These are phyloP conservation scores for Micractinium sp. DNA, from an alignment of 139 green algal species.

Conservation along the genomic window DNA sequence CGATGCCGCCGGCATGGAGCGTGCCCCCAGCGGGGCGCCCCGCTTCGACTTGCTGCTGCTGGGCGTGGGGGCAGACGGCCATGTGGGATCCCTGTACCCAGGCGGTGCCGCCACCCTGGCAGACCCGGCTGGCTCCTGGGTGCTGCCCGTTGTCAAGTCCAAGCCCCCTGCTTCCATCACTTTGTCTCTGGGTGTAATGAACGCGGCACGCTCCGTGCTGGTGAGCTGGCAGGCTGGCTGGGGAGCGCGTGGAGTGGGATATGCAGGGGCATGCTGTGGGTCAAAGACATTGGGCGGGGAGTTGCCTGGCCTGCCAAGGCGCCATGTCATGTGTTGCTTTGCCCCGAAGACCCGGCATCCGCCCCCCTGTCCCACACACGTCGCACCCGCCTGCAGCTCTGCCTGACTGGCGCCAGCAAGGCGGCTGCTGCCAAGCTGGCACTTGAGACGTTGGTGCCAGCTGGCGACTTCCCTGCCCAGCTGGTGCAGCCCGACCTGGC, in stretches of 20 bases:
- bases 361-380: background rate
- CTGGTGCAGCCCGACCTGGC: background rate
- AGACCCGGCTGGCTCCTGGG: constrained; percentile 59
- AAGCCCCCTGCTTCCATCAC: constrained; percentile 95
- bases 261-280: background rate
- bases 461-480: constrained; percentile 2
- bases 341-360: background rate
- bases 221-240: background rate
- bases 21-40: constrained; percentile 55
- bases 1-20: constrained; percentile 53
- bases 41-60: constrained; percentile 89
- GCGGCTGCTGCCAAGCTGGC: background rate
- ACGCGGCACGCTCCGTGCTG: constrained; percentile 63
- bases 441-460: background rate
- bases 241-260: background rate
- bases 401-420: constrained; percentile 11
- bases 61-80: constrained; percentile 90
- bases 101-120: constrained; percentile 3
- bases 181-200: constrained; percentile 85
- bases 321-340: background rate
- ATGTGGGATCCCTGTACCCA: constrained; percentile 95
- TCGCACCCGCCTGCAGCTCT: background rate
- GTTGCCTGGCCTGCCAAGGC: background rate
- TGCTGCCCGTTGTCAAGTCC: constrained; percentile 84
- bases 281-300: background rate